Base-by-base conservation (phyloP, 2,329 filamentous ascomycete genomes). In the Botrytis byssoidea region DNA sequence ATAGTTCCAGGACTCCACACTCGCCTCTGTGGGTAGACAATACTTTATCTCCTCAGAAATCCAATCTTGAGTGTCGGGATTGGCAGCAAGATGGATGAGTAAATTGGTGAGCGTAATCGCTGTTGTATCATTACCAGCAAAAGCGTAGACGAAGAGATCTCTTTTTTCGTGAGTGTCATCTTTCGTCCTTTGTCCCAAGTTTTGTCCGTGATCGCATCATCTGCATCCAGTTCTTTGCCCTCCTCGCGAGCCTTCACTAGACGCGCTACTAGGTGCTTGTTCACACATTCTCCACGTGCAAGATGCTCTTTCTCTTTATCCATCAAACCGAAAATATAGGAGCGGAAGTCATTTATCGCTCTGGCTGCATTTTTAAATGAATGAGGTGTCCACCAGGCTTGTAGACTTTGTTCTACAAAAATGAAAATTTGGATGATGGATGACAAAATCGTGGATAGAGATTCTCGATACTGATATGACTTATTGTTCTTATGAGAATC, bases 121-220 rank as follows among this genome's bases (percentile, higher is more conserved):
- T 12, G 51, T 68, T 29, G 51, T 68, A 25, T 68, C 71, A 29
- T 68, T 68, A 10, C 63, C 42, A 25, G 48, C 63, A 40, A 72
- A 68, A 42, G 63, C 22, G 9, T 61, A 72, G 3, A 72, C 63
- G 22, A 72, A 68, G 9, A 72, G 40, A 68, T 72, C 32, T 68
- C 71, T 7, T 61, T 51, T 60, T 29, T 22, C 25, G 63, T 61
- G 20, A 72, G 63, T 16, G 55, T 61, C 40, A 68, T 68, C n/a
- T 68, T 61, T 44, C 40, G 42, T 42, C 60, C 60, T n/a, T n/a
- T n/a, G 4, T 44, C 42, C 61, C 16, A 40, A 42, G 25, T 57
- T 61, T 40, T 25, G 10, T 71, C 37, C 1, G 22, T 29, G 12
- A n/a, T 48, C 20, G 25, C 25, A 37, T 25, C 8, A 16, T 44